Conservation (phyloP, 2,329 filamentous ascomycete genomes). For the Calycina herbarum region DNA sequence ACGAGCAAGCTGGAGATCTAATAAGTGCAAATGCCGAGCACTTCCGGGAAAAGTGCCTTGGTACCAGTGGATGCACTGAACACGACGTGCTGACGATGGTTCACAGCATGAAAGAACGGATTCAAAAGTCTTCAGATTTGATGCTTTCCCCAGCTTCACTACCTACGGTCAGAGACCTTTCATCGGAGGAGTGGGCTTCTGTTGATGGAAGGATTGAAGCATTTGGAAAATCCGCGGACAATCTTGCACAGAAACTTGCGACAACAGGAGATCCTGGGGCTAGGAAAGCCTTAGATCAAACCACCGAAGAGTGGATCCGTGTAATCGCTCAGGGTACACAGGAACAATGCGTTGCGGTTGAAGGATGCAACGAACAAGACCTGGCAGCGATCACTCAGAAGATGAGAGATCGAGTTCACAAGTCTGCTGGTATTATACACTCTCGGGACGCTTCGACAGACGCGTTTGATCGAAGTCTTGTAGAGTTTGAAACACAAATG, state of each 20-base stretch:
- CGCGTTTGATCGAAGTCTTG: neutral
- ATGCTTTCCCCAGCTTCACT: neutral
- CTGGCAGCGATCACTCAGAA: neutral
- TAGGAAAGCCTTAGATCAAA: neutral
- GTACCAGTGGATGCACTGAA: neutral
- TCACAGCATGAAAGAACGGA: neutral
- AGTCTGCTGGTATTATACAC: neutral
- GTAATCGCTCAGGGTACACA: neutral
- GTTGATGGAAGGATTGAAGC: neutral
- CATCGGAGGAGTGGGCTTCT: neutral
- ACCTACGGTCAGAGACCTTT: neutral
- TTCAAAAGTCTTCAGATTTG: neutral
- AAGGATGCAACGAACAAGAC: neutral
- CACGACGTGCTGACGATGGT: neutral
- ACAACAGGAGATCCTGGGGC: neutral
- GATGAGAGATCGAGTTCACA: neutral
- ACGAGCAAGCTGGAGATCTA: neutral
- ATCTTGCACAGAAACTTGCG: neutral
- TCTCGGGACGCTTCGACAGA: neutral
- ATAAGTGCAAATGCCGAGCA: neutral
- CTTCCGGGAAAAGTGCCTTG: neutral
- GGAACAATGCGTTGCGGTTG: neutral
- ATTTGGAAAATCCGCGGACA: neutral
- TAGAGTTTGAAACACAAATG: neutral
- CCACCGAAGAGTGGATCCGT: neutral